A percentile compares a stretch with the other conserved stretches of the same genome.
phyloP scores from a whole-genome alignment of 345 rosid genomes.

The Populus alba region DNA sequence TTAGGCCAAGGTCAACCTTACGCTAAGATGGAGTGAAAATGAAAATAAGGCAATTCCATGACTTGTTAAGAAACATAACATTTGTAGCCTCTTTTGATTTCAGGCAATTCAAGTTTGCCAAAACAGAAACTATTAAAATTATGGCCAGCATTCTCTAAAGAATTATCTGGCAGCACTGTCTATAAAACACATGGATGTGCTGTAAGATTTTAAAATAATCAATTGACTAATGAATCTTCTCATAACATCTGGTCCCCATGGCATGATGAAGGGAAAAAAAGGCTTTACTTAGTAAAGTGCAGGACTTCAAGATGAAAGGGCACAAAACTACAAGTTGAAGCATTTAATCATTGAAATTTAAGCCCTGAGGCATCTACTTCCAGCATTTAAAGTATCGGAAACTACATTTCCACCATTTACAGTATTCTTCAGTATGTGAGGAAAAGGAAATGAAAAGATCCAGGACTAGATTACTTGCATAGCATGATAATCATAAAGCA shows the following conservation, averaged over 20 bases:
- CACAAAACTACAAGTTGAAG: not conserved
- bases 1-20: not conserved
- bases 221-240: not conserved
- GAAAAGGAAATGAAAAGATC: not conserved
- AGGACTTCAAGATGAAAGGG: not conserved
- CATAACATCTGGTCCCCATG: not conserved
- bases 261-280: not conserved
- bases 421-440: not conserved
- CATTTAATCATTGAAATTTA: not conserved
- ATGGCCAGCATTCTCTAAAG: not conserved
- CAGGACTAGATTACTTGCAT: not conserved
- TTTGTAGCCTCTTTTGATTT: not conserved
- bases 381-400: not conserved
- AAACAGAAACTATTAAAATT: not conserved
- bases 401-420: not conserved
- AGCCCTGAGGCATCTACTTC: not conserved
- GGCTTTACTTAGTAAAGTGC: not conserved
- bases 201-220: not conserved
- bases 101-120: not conserved
- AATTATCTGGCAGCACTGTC: not conserved
- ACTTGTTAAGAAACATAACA: not conserved
- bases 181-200: not conserved
- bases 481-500: not conserved
- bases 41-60: not conserved
- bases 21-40: not conserved